Base-by-base conservation (phyloP, 768 basidiomycete genomes). In the Grammothele lineata region DNA sequence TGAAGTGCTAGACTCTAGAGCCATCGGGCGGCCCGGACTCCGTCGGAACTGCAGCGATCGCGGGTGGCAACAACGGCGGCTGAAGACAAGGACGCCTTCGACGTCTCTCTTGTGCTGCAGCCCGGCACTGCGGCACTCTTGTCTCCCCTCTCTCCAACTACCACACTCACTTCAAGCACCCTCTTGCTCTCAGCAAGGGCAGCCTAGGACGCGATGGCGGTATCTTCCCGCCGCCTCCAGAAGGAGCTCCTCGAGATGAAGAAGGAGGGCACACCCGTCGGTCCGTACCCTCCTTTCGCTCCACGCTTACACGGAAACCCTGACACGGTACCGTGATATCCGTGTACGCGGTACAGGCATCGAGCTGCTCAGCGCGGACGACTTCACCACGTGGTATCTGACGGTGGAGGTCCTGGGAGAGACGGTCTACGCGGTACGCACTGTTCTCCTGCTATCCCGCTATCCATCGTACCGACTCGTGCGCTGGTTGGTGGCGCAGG, bases 331-430 rank as follows among this genome's bases (percentile, higher is more conserved):
- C 8, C 35, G 35, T 36, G 15, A 32, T 15, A 15, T 32, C 15
- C 9, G 30, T 32, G 15, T 37, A 26, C 15, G 6, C 2, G 14
- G 17, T 37, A 43, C 58, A 87, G 89, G 91, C 30, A 89, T 92
- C 57, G 77, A 69, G 47, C 74, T 92, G 21, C 58, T 87, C 34
- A 74, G 76, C 43, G 87, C 89, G 4, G 86, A 91, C 43, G 82
- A 92, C 67, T 83, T 91, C 56, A 66, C 75, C 53, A 82, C 75
- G 23, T 93, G 91, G 91, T 64, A 73, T 57, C 81, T 93, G 60
- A 76, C 82, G 3, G 80, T 93, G 59, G 81, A 89, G 63, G 85
- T 92, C 43, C 76, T 91, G 71, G 92, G 92, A 19, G 86, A 93
- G 45, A 86, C 83, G 35, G 62, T 85, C 52, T 94, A 89, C 69